Base-by-base conservation (phyloP, 140 eudicot genomes). In the Senecio squalidus region DNA sequence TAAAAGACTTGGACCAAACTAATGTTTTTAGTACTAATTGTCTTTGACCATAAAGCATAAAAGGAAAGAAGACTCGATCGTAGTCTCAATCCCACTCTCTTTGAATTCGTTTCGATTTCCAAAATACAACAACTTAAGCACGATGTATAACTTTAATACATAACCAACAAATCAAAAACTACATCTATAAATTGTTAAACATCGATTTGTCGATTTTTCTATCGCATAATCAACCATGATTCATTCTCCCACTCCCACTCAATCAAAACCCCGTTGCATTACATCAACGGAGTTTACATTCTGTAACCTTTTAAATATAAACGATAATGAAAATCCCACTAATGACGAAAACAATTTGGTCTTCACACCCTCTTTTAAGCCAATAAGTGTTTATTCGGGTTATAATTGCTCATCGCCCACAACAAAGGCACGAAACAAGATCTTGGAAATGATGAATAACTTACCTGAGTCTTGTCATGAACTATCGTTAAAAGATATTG, bases 391-490 rank as follows among this genome's bases (percentile, higher is more conserved):
- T 23, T 67, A 43, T 56, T 67, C 28, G 0, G 49, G 49, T 9
- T 56, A 24, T 14, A 49, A 59, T 31, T 63, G 30, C 38, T 64
- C 68, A 25, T 39, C 74, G 2, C 71, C 77, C 17, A 36, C 59
- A 14, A 26, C 33, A 29, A 59, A 70, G 57, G 64, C 76, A 24
- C 71, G 65, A 17, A 70, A 24, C 52, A 61, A 70, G 50, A 58
- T 74, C 11, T 31, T 51, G 82, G 69, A 72, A 54, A 59, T 80
- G 78, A 50, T 71, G 53, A 43, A 59, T 33, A 41, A 68, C 55
- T 16, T 74, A 66, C 80, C 87, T 0, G 93, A 83, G 47, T 67
- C 84, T 11, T 70, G 75, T 23, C 77, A 66, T 48, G 93, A 84
- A 38, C 70, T 84, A 29, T 83, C 87, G 0, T 25, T 79, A 15